Conservation (phyloP, 2,329 filamentous ascomycete species). For the Shiraia sp. region DNA sequence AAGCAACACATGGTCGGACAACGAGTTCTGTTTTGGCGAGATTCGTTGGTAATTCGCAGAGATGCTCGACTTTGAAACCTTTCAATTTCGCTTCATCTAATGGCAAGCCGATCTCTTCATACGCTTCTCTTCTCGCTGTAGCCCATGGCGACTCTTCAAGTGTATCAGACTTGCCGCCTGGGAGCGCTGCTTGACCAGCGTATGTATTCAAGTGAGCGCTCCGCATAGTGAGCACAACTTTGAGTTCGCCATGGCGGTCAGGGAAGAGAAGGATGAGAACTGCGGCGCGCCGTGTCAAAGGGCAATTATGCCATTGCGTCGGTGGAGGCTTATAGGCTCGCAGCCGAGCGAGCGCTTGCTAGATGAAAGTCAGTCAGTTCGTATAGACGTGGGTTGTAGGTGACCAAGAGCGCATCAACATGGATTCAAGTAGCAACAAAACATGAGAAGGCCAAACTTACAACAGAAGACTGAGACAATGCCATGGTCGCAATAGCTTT, state of each 20-base stretch:
- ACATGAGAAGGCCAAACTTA: slow-evolving; percentile 13
- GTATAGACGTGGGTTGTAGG: background rate
- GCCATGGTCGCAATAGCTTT: slow-evolving; percentile 31
- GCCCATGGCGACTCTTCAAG: slow-evolving; percentile 66
- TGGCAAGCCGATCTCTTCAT: slow-evolving; percentile 90
- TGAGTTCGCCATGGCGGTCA: slow-evolving; percentile 77
- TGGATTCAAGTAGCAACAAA: too few species aligned
- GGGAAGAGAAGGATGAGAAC: slow-evolving; percentile 88
- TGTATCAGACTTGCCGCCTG: slow-evolving; percentile 68
- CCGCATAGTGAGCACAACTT: slow-evolving; percentile 66
- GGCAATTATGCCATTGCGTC: slow-evolving; percentile 60
- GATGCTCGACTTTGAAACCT: slow-evolving; percentile 83
- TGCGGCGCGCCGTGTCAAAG: slow-evolving; percentile 72
- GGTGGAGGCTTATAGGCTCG: slow-evolving; percentile 60
- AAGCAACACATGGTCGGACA: slow-evolving; percentile 58
- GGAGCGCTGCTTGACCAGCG: slow-evolving; percentile 79
- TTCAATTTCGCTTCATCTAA: slow-evolving; percentile 67
- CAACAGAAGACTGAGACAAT: slow-evolving; percentile 36
- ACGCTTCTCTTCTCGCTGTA: slow-evolving; percentile 86
- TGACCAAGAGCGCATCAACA: background rate
- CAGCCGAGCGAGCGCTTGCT: slow-evolving; percentile 59
- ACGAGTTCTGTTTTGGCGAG: slow-evolving; percentile 56
- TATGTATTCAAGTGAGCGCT: slow-evolving; percentile 63
- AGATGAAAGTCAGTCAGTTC: background rate
- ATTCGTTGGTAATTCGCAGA: slow-evolving; percentile 75